Evolutionary conservation across 164 flowering plant genomes (phyloP), one percentile per base, ranked within the genome.

Genomic region (Taxillus chinensis): DNA sequence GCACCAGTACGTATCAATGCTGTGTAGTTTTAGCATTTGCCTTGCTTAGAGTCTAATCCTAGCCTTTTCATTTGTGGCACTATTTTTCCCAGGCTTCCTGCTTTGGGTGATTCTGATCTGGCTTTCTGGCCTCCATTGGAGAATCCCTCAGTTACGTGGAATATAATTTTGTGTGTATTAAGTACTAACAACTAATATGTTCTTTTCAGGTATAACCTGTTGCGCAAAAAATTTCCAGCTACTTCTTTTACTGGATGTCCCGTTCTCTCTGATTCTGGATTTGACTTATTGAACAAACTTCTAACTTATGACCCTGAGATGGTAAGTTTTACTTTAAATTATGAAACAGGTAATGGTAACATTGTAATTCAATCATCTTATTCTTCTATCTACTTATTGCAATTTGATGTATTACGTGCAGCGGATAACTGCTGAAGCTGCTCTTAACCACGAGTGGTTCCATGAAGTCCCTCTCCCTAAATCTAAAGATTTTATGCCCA

Each of bases 401-500:
- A n/a, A 50, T 37, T n/a, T 15, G 10, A 60, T 14, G 11, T 40
- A 41, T 59, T 17, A 11, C 37, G 9, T 73, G 71, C 86, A 93
- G 99, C 69, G 96, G 40, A 93, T 93, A 62, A 84, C 96, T 43
- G 96, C 85, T 46, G 92, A 79, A 41, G 91, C 73, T 66, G 99
- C 99, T 61, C 86, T 90, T 54, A 82, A 84, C 56, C 97, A 93
- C 74, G 87, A 83, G 40, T 93, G 99, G 99, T 90, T 93, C 61
- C 82, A 75, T 61, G 99, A 93, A 80, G 91, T 87, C 67, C 99
- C 96, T 61, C 93, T 86, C 60, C 96, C 96, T 15, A 93, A 89
- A 70, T 83, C 96, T 0, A 89, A 82, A 70, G 95, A 87, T 64
- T 89, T 90, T 67, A 90, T 93, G 97, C 99, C 99, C 41, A 93